Conservation (phyloP, 2,329 filamentous ascomycete genomes). For the Ceratocystis destructans region DNA sequence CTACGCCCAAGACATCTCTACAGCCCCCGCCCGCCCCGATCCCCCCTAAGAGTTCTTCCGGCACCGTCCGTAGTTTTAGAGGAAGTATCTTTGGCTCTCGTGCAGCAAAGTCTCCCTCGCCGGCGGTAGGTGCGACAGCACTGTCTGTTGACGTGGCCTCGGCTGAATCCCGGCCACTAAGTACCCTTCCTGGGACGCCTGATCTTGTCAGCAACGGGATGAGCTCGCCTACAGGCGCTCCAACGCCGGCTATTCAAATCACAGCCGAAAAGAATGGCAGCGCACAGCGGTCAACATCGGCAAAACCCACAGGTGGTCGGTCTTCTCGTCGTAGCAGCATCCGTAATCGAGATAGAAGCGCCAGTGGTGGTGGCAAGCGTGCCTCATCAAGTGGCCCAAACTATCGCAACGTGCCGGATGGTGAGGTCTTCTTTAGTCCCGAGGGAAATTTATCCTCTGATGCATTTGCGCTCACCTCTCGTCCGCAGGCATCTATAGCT, state of each 20-base stretch:
- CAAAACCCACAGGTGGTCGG: slow-evolving; percentile 6
- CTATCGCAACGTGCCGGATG: slow-evolving; percentile 34
- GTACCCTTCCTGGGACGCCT: slow-evolving; percentile 32
- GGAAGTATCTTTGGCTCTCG: slow-evolving; percentile 63
- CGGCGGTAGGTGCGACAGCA: slow-evolving; percentile 9
- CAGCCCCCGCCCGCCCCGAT: slow-evolving; percentile 9
- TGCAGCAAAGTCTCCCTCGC: slow-evolving; percentile 9
- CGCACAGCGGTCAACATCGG: slow-evolving; percentile 6
- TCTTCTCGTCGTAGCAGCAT: slow-evolving; percentile 19
- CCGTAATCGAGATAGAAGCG: slow-evolving; percentile 23
- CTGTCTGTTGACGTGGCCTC: slow-evolving; percentile 6
- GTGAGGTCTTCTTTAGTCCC: slow-evolving; percentile 39
- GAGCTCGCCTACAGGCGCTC: slow-evolving; percentile 28
- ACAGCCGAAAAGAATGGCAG: neutral
- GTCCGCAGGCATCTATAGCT: slow-evolving; percentile 29
- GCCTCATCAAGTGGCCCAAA: slow-evolving; percentile 32
- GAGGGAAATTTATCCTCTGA: slow-evolving; percentile 32
- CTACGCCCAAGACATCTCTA: slow-evolving; percentile 5
- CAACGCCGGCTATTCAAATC: slow-evolving; percentile 17
- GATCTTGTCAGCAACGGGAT: slow-evolving; percentile 32
- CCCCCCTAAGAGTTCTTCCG: slow-evolving; percentile 52
- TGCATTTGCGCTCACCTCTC: slow-evolving; percentile 33
- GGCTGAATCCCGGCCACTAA: slow-evolving; percentile 9
- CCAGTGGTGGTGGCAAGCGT: slow-evolving; percentile 30
- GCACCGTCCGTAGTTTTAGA: slow-evolving; percentile 54